phyloP scores from a whole-genome alignment of 352 stramenopile species.

The Hyaloperonospora brassicae region DNA sequence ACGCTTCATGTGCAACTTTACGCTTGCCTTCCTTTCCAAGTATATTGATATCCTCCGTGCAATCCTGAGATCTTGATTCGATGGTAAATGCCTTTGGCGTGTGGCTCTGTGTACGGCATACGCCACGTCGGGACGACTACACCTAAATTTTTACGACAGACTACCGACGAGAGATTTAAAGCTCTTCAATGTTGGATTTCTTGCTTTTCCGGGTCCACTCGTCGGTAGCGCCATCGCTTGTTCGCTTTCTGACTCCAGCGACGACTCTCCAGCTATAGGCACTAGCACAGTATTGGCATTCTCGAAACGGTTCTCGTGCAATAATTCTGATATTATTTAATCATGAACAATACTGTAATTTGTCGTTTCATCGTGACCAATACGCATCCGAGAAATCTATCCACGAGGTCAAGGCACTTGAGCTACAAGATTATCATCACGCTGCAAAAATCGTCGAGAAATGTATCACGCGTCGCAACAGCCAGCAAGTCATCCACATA shows the following conservation, averaged over 20 bases:
- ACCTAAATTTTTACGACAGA: background rate
- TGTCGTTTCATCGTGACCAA: background rate
- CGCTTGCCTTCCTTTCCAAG: background rate
- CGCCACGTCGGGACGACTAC: background rate
- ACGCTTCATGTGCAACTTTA: background rate
- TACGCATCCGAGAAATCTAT: slow-evolving; percentile 1
- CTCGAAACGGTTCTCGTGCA: background rate
- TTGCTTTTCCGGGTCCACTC: background rate
- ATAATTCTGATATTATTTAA: background rate
- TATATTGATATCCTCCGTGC: background rate
- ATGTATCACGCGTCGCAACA: background rate
- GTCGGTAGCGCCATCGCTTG: background rate
- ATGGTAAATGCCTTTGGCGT: background rate
- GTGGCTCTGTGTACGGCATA: slow-evolving; percentile 1
- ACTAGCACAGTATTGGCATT: background rate
- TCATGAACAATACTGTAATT: background rate
- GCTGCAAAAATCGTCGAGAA: background rate
- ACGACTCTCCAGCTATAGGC: background rate
- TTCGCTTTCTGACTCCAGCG: background rate
- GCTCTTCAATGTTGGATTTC: background rate
- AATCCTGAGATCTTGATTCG: too few relatives aligned
- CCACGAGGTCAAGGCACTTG: background rate
- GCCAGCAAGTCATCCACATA: slow-evolving; percentile 3
- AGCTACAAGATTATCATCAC: background rate
- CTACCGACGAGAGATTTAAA: background rate